Evolutionary conservation across 2,329 filamentous ascomycete genomes (phyloP).

Genomic region (Pseudogymnoascus sp.): DNA sequence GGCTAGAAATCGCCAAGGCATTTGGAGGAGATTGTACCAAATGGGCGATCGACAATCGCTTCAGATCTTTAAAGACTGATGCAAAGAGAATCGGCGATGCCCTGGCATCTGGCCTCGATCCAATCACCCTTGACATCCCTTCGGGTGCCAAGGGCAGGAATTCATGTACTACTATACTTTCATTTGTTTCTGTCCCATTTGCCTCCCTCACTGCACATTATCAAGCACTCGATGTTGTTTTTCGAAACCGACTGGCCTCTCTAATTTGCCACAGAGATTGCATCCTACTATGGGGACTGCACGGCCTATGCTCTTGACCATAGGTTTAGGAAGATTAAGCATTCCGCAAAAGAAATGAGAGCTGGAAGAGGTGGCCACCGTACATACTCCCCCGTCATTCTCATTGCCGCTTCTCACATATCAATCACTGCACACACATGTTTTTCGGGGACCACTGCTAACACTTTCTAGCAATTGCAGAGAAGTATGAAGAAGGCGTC

Average conservation of each 20-base stretch:
- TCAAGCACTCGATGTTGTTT: not conserved
- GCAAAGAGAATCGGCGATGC: slow-evolving; percentile 30
- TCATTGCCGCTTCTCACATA: slow-evolving; percentile 13
- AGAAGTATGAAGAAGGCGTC: slow-evolving; percentile 19
- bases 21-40: slow-evolving; percentile 31
- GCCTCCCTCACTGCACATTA: slow-evolving; percentile 8
- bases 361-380: not conserved
- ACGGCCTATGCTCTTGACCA: slow-evolving; percentile 23
- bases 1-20: slow-evolving; percentile 18
- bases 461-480: slow-evolving; percentile 24
- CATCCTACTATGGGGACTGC: slow-evolving; percentile 18
- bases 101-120: slow-evolving; percentile 28
- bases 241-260: not conserved
- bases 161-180: slow-evolving; percentile 4
- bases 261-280: slow-evolving; percentile 21
- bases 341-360: slow-evolving; percentile 20
- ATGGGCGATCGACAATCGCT: slow-evolving; percentile 32
- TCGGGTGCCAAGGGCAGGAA: slow-evolving; percentile 8
- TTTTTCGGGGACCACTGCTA: slow-evolving; percentile 18
- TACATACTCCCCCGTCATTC: slow-evolving; percentile 16
- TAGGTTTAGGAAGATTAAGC: slow-evolving; percentile 25
- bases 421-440: slow-evolving; percentile 12
- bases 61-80: slow-evolving; percentile 34
- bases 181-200: not conserved
- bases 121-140: slow-evolving; percentile 26